Conservation (phyloP, 352 stramenopile species). For the Phytophthora aleatoria region DNA sequence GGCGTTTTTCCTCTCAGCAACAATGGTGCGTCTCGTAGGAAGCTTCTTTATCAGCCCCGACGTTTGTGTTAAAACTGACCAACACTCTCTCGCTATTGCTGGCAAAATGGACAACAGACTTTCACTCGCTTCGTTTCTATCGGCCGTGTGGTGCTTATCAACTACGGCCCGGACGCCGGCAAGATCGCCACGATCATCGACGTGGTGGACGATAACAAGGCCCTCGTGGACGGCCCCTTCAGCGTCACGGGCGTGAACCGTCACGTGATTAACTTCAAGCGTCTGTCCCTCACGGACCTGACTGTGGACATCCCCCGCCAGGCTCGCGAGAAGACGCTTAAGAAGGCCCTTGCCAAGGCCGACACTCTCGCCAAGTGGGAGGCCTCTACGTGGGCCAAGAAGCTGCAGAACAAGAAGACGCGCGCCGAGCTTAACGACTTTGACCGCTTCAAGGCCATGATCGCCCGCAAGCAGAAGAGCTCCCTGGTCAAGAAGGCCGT, state of each 20-base stretch:
- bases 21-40: conserved; percentile 64
- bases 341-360: conserved; percentile 87
- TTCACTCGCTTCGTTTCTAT: conserved; percentile 99
- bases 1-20: conserved; percentile 81
- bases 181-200: conserved; percentile 99
- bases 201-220: conserved; percentile 99
- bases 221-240: conserved; percentile 96
- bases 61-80: conserved; percentile 4
- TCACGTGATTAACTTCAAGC: conserved; percentile 98
- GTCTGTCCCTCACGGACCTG: conserved; percentile 97
- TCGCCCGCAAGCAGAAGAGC: conserved; percentile 98
- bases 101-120: conserved; percentile 57
- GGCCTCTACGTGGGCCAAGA: conserved; percentile 97
- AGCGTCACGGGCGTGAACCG: conserved; percentile 96
- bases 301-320: conserved; percentile 95
- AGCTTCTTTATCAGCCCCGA: background rate
- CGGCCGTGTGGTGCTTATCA: conserved; percentile 98
- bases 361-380: conserved; percentile 96
- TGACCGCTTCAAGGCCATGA: conserved; percentile 99
- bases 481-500: conserved; percentile 93
- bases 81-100: conserved; percentile 1
- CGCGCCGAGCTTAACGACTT: conserved; percentile 97
- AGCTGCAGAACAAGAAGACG: conserved; percentile 96
- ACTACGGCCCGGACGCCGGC: conserved; percentile 97
- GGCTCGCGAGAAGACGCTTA: conserved; percentile 94